Evolutionary conservation across 225 moss, liverwort and hornwort genomes (phyloP).

Genomic region (Pseudisothecium myosuroides): DNA sequence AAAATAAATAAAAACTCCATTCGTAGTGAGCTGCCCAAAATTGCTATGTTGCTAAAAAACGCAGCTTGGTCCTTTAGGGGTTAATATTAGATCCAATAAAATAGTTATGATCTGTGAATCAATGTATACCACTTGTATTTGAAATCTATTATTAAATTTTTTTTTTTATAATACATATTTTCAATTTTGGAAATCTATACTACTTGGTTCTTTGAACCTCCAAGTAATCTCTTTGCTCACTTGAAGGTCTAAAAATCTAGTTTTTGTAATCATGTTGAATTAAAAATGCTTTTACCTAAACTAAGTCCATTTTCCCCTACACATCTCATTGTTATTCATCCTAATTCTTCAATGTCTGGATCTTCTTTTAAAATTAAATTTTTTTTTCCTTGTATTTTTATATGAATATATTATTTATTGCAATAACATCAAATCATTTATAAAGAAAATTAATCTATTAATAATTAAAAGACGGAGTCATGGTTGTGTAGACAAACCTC

Average conservation of each 20-base stretch:
- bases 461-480: background rate
- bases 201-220: too few relatives aligned
- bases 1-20: too few relatives aligned
- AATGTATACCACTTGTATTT: background rate
- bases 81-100: background rate
- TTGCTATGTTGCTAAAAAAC: too few relatives aligned
- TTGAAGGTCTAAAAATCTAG: background rate
- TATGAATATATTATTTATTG: background rate
- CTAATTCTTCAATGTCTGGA: background rate
- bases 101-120: background rate
- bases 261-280: background rate
- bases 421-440: background rate
- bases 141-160: background rate
- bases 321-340: background rate
- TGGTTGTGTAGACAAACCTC: rapidly evolving
- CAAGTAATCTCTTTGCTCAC: background rate
- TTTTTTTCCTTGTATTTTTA: background rate
- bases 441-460: background rate
- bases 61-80: too few relatives aligned
- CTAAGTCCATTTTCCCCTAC: background rate
- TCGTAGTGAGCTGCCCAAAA: too few relatives aligned
- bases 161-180: background rate
- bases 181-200: background rate
- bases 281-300: background rate
- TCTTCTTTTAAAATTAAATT: background rate